A percentile compares a stretch with the other conserved stretches of the same genome.
These are phyloP conservation scores for Pestalotiopsis sp. DNA, from an alignment of 2,329 filamentous ascomycete species.

Conservation along the genomic window DNA sequence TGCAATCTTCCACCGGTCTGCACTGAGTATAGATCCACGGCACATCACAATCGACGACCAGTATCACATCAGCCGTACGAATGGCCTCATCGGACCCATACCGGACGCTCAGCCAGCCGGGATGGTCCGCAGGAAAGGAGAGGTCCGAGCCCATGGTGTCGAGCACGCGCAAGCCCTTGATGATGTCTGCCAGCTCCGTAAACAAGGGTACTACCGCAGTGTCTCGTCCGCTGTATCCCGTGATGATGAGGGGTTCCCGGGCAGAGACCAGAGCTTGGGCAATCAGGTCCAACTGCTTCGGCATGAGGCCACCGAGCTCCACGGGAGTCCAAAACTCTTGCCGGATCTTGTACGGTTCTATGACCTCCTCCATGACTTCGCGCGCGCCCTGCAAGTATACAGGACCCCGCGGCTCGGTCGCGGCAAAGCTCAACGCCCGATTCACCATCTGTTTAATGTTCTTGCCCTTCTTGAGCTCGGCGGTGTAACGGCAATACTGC, in stretches of 20 bases:
- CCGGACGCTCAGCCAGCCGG: slow-evolving; percentile 68
- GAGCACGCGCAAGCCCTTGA: slow-evolving; percentile 71
- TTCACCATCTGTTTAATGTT: slow-evolving; percentile 92
- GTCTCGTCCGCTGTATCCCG: slow-evolving; percentile 73
- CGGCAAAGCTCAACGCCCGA: slow-evolving; percentile 80
- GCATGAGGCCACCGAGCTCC: slow-evolving; percentile 62
- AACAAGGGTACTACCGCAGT: slow-evolving; percentile 62
- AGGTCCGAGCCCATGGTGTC: slow-evolving; percentile 81
- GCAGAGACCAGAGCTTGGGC: slow-evolving; percentile 65
- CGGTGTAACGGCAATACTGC: slow-evolving; percentile 84
- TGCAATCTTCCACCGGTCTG: slow-evolving; percentile 53
- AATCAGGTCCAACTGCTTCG: slow-evolving; percentile 58
- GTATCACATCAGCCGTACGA: slow-evolving; percentile 77
- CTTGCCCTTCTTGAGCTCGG: slow-evolving; percentile 79
- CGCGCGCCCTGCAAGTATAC: slow-evolving; percentile 79
- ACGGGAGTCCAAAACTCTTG: slow-evolving; percentile 73
- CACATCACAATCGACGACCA: slow-evolving; percentile 88
- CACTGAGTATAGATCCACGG: slow-evolving; percentile 87
- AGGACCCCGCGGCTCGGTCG: slow-evolving; percentile 74
- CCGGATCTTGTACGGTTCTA: slow-evolving; percentile 70
- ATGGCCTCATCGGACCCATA: slow-evolving; percentile 77
- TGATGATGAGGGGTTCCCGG: slow-evolving; percentile 68
- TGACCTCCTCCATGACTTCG: slow-evolving; percentile 85
- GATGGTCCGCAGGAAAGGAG: slow-evolving; percentile 76
- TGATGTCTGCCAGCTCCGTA: slow-evolving; percentile 66